Evolutionary conservation across 1,139 yeast genomes (phyloP).

Genomic region (Debaryomyces coudertii): DNA sequence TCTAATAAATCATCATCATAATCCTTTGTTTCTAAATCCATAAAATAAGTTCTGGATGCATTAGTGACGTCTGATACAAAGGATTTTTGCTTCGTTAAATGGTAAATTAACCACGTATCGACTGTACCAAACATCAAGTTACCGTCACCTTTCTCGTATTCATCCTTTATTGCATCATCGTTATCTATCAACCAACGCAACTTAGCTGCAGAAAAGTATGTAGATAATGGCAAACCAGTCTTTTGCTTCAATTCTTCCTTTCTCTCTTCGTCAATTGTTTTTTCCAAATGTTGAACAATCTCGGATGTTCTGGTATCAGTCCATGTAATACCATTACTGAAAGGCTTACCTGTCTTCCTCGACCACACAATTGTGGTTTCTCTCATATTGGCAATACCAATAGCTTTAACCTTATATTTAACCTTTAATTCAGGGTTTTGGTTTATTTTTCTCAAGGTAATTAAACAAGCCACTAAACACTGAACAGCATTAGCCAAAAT

Average conservation of each 20-base stretch:
- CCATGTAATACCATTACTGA: slow-evolving; percentile 93
- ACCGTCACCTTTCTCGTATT: slow-evolving; percentile 73
- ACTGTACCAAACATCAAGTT: slow-evolving; percentile 90
- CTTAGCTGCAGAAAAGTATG: slow-evolving; percentile 91
- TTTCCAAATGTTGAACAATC: slow-evolving; percentile 67
- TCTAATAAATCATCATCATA: slow-evolving; percentile 78
- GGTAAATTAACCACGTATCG: slow-evolving; percentile 91
- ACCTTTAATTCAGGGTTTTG: slow-evolving; percentile 51
- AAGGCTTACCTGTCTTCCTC: slow-evolving; percentile 77
- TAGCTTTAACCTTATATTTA: slow-evolving; percentile 59
- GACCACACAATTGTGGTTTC: slow-evolving; percentile 95
- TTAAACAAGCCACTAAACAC: slow-evolving; percentile 68
- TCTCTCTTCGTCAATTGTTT: slow-evolving; percentile 58
- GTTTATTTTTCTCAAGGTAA: slow-evolving; percentile 60
- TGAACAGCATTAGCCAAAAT: slow-evolving; percentile 81
- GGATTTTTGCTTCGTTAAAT: slow-evolving; percentile 71
- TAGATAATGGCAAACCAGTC: slow-evolving; percentile 86
- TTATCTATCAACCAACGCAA: slow-evolving; percentile 89
- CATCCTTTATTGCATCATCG: slow-evolving; percentile 65
- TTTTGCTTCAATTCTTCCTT: slow-evolving; percentile 62
- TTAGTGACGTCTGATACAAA: slow-evolving; percentile 88
- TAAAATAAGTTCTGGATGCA: slow-evolving; percentile 88
- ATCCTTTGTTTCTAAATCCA: slow-evolving; percentile 76
- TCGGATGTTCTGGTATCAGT: slow-evolving; percentile 87
- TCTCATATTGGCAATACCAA: slow-evolving; percentile 94